phyloP scores from a whole-genome alignment of 2,329 filamentous ascomycete species.

The Fonsecaea pugnacius region DNA sequence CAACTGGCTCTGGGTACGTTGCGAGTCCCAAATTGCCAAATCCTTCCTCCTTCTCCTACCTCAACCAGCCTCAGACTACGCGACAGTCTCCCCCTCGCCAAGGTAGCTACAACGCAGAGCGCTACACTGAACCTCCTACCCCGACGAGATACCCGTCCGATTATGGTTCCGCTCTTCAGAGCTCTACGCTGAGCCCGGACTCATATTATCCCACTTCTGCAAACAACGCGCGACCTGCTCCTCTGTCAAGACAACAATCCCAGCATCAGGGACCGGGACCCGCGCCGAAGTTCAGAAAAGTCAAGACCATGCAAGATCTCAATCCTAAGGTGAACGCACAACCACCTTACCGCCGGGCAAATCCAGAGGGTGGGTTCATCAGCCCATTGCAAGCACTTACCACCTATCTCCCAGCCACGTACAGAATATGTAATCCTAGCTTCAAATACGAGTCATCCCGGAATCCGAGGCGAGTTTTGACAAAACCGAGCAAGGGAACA shows the following conservation, averaged over 20 bases:
- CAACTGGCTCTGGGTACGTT: slow-evolving; percentile 78
- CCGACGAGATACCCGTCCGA: slow-evolving; percentile 55
- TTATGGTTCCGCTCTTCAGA: slow-evolving; percentile 75
- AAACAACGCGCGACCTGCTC: slow-evolving; percentile 56
- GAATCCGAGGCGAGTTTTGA: slow-evolving; percentile 92
- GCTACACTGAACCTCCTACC: slow-evolving; percentile 36
- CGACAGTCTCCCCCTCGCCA: slow-evolving; percentile 80
- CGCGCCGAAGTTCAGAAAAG: slow-evolving; percentile 85
- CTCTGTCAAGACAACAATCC: slow-evolving; percentile 52
- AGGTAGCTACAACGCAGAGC: slow-evolving; percentile 46
- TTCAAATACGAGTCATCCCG: slow-evolving; percentile 99
- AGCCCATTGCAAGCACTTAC: slow-evolving; percentile 96
- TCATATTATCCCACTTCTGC: slow-evolving; percentile 74
- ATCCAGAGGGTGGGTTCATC: slow-evolving; percentile 96
- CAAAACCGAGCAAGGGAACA: slow-evolving; percentile 95
- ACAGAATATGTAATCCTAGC: slow-evolving; percentile 94
- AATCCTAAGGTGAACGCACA: slow-evolving; percentile 83
- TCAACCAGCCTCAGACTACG: slow-evolving; percentile 61
- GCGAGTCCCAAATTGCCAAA: slow-evolving; percentile 61
- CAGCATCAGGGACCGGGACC: slow-evolving; percentile 60
- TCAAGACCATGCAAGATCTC: slow-evolving; percentile 73
- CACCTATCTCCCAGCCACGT: slow-evolving; percentile 88
- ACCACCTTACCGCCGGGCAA: slow-evolving; percentile 87
- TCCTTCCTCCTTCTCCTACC: slow-evolving; percentile 56
- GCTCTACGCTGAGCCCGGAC: slow-evolving; percentile 66